Percentiles rank a stretch among this genome's conserved stretches.
phyloP scores from a whole-genome alignment of 2,329 filamentous ascomycete genomes.

The Fusarium sp. region DNA sequence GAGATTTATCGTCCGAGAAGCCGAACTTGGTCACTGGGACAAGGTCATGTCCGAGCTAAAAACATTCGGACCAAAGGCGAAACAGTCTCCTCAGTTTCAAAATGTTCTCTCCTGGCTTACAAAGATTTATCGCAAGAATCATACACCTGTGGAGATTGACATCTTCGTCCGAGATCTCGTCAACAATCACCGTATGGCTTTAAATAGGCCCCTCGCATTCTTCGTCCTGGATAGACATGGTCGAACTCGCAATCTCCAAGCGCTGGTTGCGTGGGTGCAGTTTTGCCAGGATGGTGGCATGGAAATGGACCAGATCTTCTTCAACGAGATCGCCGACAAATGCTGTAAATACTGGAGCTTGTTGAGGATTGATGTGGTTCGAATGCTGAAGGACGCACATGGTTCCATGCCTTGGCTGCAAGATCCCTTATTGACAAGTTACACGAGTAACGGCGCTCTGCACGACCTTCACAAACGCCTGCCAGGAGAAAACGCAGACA shows the following conservation, averaged over 20 bases:
- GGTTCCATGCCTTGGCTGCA: conserved; percentile 43
- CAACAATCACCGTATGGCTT: conserved; percentile 44
- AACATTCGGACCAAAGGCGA: conserved; percentile 37
- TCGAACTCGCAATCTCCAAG: conserved; percentile 47
- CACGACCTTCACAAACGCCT: conserved; percentile 39
- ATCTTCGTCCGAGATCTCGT: conserved; percentile 48
- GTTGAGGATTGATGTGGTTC: conserved; percentile 36
- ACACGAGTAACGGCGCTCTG: conserved; percentile 38
- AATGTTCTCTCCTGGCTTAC: conserved; percentile 52
- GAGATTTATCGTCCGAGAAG: conserved; percentile 48
- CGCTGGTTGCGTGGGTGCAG: conserved; percentile 51
- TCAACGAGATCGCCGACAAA: conserved; percentile 46
- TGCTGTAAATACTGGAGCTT: conserved; percentile 55
- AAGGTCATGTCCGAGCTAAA: conserved; percentile 42
- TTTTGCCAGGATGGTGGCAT: conserved; percentile 51
- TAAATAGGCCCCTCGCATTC: conserved; percentile 50
- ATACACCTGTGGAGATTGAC: conserved; percentile 49
- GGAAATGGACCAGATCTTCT: conserved; percentile 49
- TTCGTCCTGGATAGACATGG: conserved; percentile 51
- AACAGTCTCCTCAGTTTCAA: conserved; percentile 44
- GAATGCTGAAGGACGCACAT: conserved; percentile 49
- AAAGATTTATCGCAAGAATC: conserved; percentile 49
- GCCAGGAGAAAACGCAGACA: conserved; percentile 32
- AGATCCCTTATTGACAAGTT: conserved; percentile 42
- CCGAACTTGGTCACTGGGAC: conserved; percentile 49